Conservation (phyloP, 371 early-diverging fungal genomes). For the Rhizopus arrhizus region DNA sequence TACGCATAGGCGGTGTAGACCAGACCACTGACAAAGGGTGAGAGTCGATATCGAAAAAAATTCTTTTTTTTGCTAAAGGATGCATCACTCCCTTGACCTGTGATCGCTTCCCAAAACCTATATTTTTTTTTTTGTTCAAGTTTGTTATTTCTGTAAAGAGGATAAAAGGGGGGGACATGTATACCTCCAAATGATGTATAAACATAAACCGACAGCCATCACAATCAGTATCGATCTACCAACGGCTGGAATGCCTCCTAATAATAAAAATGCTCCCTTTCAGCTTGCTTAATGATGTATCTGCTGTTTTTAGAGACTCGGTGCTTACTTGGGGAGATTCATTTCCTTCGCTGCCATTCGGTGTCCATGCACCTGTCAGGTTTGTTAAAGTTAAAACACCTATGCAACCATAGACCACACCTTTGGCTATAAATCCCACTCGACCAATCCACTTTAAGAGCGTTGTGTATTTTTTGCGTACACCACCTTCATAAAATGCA, state of each 20-base stretch:
- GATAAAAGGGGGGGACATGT: background rate
- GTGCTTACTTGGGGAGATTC: conserved; percentile 45
- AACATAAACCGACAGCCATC: conserved; percentile 45
- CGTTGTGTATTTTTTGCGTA: conserved; percentile 9
- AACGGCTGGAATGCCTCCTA: conserved; percentile 45
- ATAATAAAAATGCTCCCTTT: conserved; percentile 47
- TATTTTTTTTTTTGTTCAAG: too few relatives aligned
- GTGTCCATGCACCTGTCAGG: conserved; percentile 41
- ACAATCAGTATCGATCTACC: conserved; percentile 46
- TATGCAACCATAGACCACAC: conserved; percentile 51
- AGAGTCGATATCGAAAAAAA: conserved; percentile 51
- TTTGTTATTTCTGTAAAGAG: background rate
- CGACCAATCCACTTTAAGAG: conserved; percentile 33
- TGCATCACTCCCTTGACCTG: conserved; percentile 50
- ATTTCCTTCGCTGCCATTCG: conserved; percentile 46
- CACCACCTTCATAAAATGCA: conserved; percentile 37
- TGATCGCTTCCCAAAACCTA: conserved; percentile 52
- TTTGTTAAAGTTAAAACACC: conserved; percentile 47
- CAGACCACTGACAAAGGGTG: conserved; percentile 48
- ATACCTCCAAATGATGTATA: conserved; percentile 54
- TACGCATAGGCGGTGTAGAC: conserved; percentile 49
- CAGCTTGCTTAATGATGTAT: too few relatives aligned
- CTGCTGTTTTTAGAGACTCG: too few relatives aligned
- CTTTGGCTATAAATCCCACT: conserved; percentile 50
- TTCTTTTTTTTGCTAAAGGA: conserved; percentile 40